Evolutionary conservation across 805 yeast genomes (phyloP).

Genomic region (Suhomyces kilbournensis): DNA sequence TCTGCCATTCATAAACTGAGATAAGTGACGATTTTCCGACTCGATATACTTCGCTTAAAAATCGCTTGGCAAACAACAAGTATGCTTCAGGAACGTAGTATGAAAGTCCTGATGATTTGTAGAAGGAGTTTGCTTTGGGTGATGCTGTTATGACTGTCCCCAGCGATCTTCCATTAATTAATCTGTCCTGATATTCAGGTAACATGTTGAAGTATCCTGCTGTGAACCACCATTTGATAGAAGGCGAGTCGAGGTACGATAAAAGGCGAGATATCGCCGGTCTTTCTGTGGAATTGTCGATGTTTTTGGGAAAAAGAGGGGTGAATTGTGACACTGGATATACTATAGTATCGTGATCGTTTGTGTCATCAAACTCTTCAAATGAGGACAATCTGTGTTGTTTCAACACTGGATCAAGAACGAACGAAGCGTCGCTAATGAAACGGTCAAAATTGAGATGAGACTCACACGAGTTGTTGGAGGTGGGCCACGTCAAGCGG

Average conservation of each 20-base stretch:
- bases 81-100: slow-evolving; percentile 85
- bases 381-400: slow-evolving; percentile 33
- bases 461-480: slow-evolving; percentile 69
- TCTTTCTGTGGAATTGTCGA: slow-evolving; percentile 72
- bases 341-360: slow-evolving; percentile 57
- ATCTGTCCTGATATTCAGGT: slow-evolving; percentile 59
- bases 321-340: slow-evolving; percentile 92
- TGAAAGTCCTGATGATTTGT: slow-evolving; percentile 77
- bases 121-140: slow-evolving; percentile 92
- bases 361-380: slow-evolving; percentile 32
- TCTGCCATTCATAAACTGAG: slow-evolving; percentile 76
- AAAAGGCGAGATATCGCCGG: slow-evolving; percentile 62
- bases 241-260: slow-evolving; percentile 52
- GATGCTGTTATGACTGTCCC: slow-evolving; percentile 88
- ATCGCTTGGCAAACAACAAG: slow-evolving; percentile 66
- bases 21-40: slow-evolving; percentile 46
- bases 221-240: slow-evolving; percentile 78
- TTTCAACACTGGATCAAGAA: slow-evolving; percentile 58
- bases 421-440: slow-evolving; percentile 51
- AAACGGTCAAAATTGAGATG: slow-evolving; percentile 49
- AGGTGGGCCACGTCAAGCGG: slow-evolving; percentile 68
- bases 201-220: slow-evolving; percentile 96
- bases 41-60: slow-evolving; percentile 50
- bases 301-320: slow-evolving; percentile 65
- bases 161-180: slow-evolving; percentile 54